Evolutionary conservation across 768 basidiomycete species (phyloP), one percentile per base, ranked within the genome.

Genomic region (Mycena maculata): DNA sequence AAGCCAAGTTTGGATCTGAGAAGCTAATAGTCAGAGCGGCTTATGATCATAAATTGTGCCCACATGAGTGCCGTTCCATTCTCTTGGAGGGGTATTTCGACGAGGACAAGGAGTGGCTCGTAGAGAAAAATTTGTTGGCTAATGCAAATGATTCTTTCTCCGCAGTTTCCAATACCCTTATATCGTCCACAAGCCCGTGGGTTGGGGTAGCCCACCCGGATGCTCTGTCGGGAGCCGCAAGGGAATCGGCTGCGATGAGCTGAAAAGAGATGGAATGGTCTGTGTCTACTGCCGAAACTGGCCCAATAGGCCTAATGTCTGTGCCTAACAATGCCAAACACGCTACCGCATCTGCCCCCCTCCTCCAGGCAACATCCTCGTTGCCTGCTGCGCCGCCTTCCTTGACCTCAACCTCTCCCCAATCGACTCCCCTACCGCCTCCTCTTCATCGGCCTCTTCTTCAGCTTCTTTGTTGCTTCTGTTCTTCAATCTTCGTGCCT

Each of bases 341-440:
- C n/a, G n/a, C n/a, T n/a, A n/a, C n/a, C n/a, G n/a, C n/a, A n/a
- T n/a, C n/a, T n/a, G n/a, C n/a, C n/a, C n/a, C n/a, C n/a, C n/a
- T n/a, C n/a, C n/a, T n/a, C n/a, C n/a, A n/a, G n/a, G n/a, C 59
- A 60, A 60, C 48, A 38, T 60, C 59, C 59, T 60, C 48, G 59
- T 60, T 60, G 59, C 59, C 59, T 60, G 57, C 44, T 23, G 13
- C 45, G 27, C 11, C 28, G 25, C 33, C 42, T 20, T 36, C 22
- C 42, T 56, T 10, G 31, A n/a, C 50, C 28, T 55, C 53, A 52
- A 4, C 50, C 49, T 42, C 60, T 44, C 28, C 13, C 50, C 49
- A 44, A 59, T 59, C 31, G 58, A 48, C 48, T 50, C 48, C 27
- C 28, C 28, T 15, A n/a, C 10, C 3, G 48, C 31, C 38, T 16